Percentiles rank a stretch among this genome's conserved stretches.
Evolutionary conservation across 495 filamentous ascomycete species (phyloP).

Genomic region (Venustampulla echinocandica): DNA sequence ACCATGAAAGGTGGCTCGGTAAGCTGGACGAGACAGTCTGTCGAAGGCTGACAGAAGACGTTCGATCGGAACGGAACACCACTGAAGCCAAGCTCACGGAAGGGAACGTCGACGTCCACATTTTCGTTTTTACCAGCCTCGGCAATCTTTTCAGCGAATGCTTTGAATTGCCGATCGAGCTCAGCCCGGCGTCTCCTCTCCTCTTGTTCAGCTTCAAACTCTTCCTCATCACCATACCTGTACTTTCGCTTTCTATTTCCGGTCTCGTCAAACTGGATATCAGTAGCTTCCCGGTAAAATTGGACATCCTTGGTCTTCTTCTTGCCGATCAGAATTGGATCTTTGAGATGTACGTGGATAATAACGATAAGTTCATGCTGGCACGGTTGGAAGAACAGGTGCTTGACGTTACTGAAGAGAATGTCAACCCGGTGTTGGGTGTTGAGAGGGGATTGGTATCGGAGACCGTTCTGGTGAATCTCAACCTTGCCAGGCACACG

Average conservation of each 20-base stretch:
- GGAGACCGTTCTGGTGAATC: constrained; percentile 97
- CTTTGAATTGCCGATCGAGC: constrained; percentile 91
- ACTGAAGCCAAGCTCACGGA: constrained; percentile 92
- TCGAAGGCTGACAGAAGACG: constrained; percentile 90
- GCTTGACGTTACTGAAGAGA: constrained; percentile 96
- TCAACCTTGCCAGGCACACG: constrained; percentile 90
- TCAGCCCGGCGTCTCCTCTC: constrained; percentile 84
- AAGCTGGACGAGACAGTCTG: constrained; percentile 95
- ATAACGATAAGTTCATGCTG: constrained; percentile 94
- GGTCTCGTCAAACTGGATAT: constrained; percentile 98
- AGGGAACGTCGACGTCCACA: constrained; percentile 89
- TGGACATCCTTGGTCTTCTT: constrained; percentile 98
- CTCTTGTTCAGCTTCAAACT: constrained; percentile 97
- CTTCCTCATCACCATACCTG: constrained; percentile 97
- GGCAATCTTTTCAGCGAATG: constrained; percentile 93
- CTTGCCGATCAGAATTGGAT: constrained; percentile 97
- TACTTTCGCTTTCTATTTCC: constrained; percentile 96
- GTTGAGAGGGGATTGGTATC: constrained; percentile 83
- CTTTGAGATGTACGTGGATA: constrained; percentile 95
- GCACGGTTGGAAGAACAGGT: constrained; percentile 97
- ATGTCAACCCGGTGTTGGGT: constrained; percentile 80
- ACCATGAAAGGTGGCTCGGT: constrained; percentile 96
- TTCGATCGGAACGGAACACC: constrained; percentile 94
- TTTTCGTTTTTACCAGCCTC: constrained; percentile 78
- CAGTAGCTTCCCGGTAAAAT: constrained; percentile 95